Percentiles rank a stretch among this genome's conserved stretches.
phyloP scores from a whole-genome alignment of 176 grass and related monocot species.

The Puya raimondii region DNA sequence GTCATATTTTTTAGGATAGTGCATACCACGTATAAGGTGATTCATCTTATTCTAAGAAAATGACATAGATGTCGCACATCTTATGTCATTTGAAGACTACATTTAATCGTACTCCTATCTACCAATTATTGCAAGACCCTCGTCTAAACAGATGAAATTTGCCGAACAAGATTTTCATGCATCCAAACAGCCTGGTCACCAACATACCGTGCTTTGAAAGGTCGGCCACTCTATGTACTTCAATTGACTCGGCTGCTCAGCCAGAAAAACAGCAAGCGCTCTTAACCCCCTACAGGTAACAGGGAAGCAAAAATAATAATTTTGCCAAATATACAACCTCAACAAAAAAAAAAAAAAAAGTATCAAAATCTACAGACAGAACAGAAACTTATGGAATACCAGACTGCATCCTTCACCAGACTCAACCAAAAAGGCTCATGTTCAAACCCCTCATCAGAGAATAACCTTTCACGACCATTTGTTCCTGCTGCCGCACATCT shows the following conservation, averaged over 20 bases:
- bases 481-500: constrained; percentile 20
- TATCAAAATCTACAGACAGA: constrained; percentile 4
- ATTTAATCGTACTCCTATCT: too few relatives aligned
- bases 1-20: too few relatives aligned
- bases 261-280: constrained; percentile 54
- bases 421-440: constrained; percentile 33
- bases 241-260: constrained; percentile 72
- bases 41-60: too few relatives aligned
- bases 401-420: constrained; percentile 29
- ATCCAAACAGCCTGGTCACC: neutral
- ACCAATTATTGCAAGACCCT: constrained; percentile 2
- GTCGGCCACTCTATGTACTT: constrained; percentile 85
- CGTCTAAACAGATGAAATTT: neutral
- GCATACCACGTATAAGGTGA: too few relatives aligned
- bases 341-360: neutral
- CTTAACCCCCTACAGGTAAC: constrained; percentile 45
- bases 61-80: too few relatives aligned
- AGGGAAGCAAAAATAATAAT: constrained; percentile 14
- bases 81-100: too few relatives aligned
- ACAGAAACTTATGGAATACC: constrained; percentile 13
- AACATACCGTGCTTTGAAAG: constrained; percentile 62
- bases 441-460: constrained; percentile 15
- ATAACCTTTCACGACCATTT: constrained; percentile 12
- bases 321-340: constrained; percentile 15
- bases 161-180: neutral